Conservation (phyloP, 2,329 filamentous ascomycete genomes). For the Simplicillium sp. region DNA sequence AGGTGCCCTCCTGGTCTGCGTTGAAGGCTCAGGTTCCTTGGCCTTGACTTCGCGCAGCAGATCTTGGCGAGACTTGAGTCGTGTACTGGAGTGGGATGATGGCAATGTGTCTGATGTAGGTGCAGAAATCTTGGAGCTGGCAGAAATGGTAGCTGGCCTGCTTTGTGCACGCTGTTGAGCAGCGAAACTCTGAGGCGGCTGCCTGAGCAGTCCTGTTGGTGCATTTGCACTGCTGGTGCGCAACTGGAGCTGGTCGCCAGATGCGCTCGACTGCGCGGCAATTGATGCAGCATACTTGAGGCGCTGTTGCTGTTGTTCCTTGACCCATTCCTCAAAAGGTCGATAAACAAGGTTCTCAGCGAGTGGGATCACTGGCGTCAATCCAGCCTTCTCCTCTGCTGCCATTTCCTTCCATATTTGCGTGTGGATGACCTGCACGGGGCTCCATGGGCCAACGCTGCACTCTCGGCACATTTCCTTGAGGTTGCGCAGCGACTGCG, state of each 20-base stretch:
- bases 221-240: constrained; percentile 23
- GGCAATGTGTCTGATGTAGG: no score
- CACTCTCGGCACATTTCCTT: constrained; percentile 49
- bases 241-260: constrained; percentile 17
- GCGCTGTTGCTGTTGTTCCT: constrained; percentile 37
- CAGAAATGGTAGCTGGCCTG: constrained; percentile 24
- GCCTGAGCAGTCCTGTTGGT: constrained; percentile 35
- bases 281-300: constrained; percentile 18
- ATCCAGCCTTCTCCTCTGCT: constrained; percentile 56
- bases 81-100: constrained; percentile 10
- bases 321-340: constrained; percentile 52
- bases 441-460: constrained; percentile 46
- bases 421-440: constrained; percentile 36
- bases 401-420: constrained; percentile 58
- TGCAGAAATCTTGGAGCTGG: background rate
- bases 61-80: constrained; percentile 14
- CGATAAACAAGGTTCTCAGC: constrained; percentile 53
- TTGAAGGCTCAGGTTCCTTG: constrained; percentile 4
- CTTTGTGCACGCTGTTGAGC: constrained; percentile 54
- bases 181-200: constrained; percentile 55
- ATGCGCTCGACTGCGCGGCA: constrained; percentile 10
- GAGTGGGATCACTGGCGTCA: constrained; percentile 54
- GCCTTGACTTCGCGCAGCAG: background rate
- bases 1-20: constrained; percentile 4
- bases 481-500: constrained; percentile 40